These are phyloP conservation scores for Volvox africanus DNA, from an alignment of 139 green algal species.

Conservation along the genomic window DNA sequence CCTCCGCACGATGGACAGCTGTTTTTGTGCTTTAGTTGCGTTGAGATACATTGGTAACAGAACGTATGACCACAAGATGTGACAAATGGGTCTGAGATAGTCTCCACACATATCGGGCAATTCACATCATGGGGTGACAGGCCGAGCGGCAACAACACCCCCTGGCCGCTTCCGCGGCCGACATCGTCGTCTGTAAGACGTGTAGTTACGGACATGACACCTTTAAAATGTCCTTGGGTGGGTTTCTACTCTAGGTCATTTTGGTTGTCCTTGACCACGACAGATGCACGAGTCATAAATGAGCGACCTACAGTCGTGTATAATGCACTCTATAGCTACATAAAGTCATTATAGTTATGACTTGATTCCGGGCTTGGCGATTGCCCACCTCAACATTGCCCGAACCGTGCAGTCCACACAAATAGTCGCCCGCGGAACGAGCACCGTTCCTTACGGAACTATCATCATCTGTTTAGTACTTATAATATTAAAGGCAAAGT, in stretches of 20 bases:
- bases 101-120: slow-evolving; percentile 86
- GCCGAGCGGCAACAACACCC: slow-evolving; percentile 23
- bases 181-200: slow-evolving; percentile 25
- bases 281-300: not conserved
- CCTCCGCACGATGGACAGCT: slow-evolving; percentile 79
- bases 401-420: not conserved
- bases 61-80: slow-evolving; percentile 90
- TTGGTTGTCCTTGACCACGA: slow-evolving; percentile 7
- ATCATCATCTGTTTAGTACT: no score
- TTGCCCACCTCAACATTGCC: not conserved
- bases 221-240: not conserved
- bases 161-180: not conserved
- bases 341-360: not conserved
- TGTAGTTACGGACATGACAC: slow-evolving; percentile 31
- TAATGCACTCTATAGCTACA: not conserved
- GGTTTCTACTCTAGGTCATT: not conserved
- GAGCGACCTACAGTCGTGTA: not conserved
- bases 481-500: no score
- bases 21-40: slow-evolving; percentile 73
- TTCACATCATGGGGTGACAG: slow-evolving; percentile 64
- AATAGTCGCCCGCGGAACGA: no score
- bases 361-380: no score
- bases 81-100: slow-evolving; percentile 83
- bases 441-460: no score
- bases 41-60: slow-evolving; percentile 84